Percentiles rank a stretch among this genome's conserved stretches.
Conservation (phyloP, 1,139 yeast species). For the Saccharomyces hybrid region DNA sequence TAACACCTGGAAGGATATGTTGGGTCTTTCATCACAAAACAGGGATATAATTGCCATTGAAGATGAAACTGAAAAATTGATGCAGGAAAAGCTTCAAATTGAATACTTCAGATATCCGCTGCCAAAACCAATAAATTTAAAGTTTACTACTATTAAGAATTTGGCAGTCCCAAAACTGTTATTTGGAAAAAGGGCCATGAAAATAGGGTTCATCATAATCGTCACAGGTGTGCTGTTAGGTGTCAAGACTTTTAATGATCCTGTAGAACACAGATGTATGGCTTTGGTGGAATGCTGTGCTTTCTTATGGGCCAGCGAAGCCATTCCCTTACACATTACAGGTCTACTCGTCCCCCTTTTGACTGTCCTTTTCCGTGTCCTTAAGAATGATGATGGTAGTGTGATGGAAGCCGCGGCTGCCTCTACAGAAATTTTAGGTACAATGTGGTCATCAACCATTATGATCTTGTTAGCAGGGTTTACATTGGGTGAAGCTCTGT, state of each 20-base stretch:
- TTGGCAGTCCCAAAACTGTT: constrained; percentile 35
- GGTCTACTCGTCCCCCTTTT: constrained; percentile 54
- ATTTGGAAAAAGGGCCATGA: constrained; percentile 35
- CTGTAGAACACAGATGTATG: constrained; percentile 56
- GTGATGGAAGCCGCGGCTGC: constrained; percentile 47
- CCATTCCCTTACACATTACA: constrained; percentile 62
- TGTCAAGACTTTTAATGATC: constrained; percentile 52
- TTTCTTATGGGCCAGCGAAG: constrained; percentile 67
- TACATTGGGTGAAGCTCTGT: constrained; percentile 63
- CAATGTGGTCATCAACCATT: constrained; percentile 72
- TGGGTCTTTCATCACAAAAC: constrained; percentile 48
- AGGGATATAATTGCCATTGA: constrained; percentile 20
- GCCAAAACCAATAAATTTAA: constrained; percentile 35
- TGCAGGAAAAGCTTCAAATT: constrained; percentile 10
- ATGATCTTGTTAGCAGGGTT: constrained; percentile 65
- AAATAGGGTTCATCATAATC: constrained; percentile 39
- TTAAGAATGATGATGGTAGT: constrained; percentile 47
- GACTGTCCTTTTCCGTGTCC: constrained; percentile 47
- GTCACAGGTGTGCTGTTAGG: constrained; percentile 44
- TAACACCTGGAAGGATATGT: constrained; percentile 66
- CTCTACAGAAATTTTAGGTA: constrained; percentile 45
- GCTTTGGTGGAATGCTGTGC: constrained; percentile 65
- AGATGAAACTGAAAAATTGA: constrained; percentile 14
- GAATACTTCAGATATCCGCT: constrained; percentile 28
- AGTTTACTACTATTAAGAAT: constrained; percentile 30